Evolutionary conservation across 2,329 filamentous ascomycete species (phyloP), one percentile per base, ranked within the genome.

Genomic region (Neonectria magnoliae): DNA sequence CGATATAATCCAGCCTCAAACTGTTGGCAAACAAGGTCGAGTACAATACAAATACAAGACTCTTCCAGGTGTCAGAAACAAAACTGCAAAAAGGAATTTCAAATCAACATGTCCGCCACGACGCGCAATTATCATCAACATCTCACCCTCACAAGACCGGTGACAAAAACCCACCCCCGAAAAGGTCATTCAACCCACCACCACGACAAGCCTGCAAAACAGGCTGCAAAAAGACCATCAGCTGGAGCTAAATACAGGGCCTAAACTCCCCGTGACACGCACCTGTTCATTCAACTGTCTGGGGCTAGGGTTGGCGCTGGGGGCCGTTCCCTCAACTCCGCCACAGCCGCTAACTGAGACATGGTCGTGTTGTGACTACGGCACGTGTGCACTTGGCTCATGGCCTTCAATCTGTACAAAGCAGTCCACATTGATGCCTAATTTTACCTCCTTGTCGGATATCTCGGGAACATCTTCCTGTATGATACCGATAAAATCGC

Each of bases 321-420:
- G 36, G 45, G 55, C 41, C 13, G 51, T 13, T 50, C 27, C n/a
- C 50, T 44, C 29, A 38, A 16, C 14, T 11, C 38, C 33, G 33
- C 57, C 62, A 60, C 52, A 52, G 45, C 57, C 62, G 36, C 62
- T 57, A 61, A 18, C 33, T 54, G 51, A 54, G 56, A 50, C 51
- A 64, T 60, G 22, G 42, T 25, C 29, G 45, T 10, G 56, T 38
- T 45, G 62, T 64, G 62, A 64, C 57, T 44, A 18, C 42, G 36
- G 57, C 62, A 64, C 62, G 55, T 64, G 62, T 52, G 52, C 62
- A 61, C 57, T 57, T 61, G 57, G 57, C 57, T 56, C 55, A 48
- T 29, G 6, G 10, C 51, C 38, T 52, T 38, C 3, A 38, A 52
- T 8, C 16, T 38, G 33, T n/a, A n/a, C 14, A 42, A 42, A 42